Evolutionary conservation across 2,329 filamentous ascomycete genomes (phyloP), one percentile per base, ranked within the genome.

Genomic region (Penicillium olsonii): DNA sequence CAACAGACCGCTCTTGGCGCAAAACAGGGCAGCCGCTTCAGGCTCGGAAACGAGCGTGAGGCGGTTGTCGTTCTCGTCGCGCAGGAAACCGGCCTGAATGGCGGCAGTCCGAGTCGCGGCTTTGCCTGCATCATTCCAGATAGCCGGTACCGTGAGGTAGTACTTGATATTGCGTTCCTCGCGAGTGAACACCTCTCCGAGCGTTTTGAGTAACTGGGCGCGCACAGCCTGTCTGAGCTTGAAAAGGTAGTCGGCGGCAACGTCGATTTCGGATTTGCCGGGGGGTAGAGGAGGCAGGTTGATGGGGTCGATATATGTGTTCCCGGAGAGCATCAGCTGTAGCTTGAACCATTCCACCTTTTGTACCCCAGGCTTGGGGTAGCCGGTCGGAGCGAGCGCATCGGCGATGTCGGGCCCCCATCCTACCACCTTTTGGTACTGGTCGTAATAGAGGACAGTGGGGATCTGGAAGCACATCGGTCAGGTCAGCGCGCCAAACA

Each of bases 291-390:
- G 94, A 40, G 94, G 94, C 60, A 99, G 84, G 81, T 97, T 97
- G 78, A 97, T 97, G 55, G 94, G 94, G 72, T 97, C 94, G 68
- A 97, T 97, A 73, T 97, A 97, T 37, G 94, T 97, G 80, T 97
- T 97, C 56, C 94, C 94, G 52, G 91, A 96, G 55, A 96, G 82
- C 94, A 97, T 97, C 49, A 99, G 84, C 77, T 99, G 94, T 61
- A 99, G 83, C 80, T 97, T 97, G 83, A 99, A 97, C 94, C 94
- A 99, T 77, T 97, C 94, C 19, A 97, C 92, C 78, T 97, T 97
- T 74, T 97, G 94, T 61, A 99, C 92, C 57, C 92, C 92, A 27
- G 90, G 90, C 78, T 97, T 97, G 61, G 94, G 94, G 72, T 97
- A 97, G 56, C 94, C 94, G 34, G 94, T 97, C 24, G 94, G 94